A percentile compares a stretch with the other conserved stretches of the same genome.
Conservation (phyloP, 371 early-diverging fungal genomes). For the Lichtheimia ornata region DNA sequence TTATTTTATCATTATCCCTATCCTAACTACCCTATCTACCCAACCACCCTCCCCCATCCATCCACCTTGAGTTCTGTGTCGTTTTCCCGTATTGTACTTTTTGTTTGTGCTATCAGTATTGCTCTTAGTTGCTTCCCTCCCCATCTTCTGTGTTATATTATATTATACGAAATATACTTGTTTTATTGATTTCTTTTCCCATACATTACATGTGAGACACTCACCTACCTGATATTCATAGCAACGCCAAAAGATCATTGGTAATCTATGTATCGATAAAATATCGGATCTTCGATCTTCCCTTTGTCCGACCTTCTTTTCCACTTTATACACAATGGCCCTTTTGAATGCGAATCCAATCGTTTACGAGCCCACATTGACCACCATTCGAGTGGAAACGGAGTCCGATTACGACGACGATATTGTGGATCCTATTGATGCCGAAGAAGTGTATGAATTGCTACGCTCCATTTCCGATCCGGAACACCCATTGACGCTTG, state of each 20-base stretch:
- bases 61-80: conserved; percentile 11
- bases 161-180: not conserved
- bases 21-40: conserved; percentile 4
- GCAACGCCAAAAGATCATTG: not conserved
- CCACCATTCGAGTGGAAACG: conserved; percentile 50
- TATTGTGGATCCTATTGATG: conserved; percentile 76
- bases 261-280: not conserved
- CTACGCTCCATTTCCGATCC: conserved; percentile 98
- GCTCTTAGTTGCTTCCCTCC: not conserved
- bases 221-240: no score
- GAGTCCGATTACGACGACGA: conserved; percentile 70
- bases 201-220: no score
- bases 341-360: conserved; percentile 85
- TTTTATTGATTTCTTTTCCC: not conserved
- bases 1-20: conserved; percentile 12
- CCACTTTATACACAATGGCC: conserved; percentile 26
- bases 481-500: conserved; percentile 96
- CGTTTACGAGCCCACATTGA: conserved; percentile 67
- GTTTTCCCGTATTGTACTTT: conserved; percentile 15
- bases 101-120: conserved; percentile 16
- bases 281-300: not conserved
- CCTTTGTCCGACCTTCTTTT: not conserved
- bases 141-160: conserved; percentile 6
- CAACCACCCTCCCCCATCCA: not conserved
- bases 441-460: conserved; percentile 90